Percentiles rank a stretch among this genome's conserved stretches.
These are phyloP conservation scores for Hymenotorrendiella dingleyae DNA, from an alignment of 2,329 filamentous ascomycete species.

Conservation along the genomic window DNA sequence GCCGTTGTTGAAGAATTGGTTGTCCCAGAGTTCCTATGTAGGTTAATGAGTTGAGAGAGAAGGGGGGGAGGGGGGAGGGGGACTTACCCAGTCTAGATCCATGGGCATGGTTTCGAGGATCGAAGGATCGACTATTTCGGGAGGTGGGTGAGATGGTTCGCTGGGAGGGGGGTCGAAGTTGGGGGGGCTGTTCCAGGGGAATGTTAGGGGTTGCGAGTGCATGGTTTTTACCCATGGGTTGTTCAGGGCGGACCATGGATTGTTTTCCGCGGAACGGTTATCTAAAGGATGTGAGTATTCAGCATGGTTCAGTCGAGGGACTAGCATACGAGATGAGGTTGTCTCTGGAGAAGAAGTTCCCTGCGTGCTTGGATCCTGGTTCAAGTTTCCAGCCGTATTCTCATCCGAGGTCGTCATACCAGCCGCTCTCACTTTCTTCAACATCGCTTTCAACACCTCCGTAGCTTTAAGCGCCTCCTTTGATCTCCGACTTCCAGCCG, in stretches of 20 bases:
- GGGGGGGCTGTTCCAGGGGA: background rate
- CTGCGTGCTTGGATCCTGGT: too few species aligned
- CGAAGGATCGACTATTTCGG: background rate
- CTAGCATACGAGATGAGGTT: too few species aligned
- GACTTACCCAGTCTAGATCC: slow-evolving; percentile 19
- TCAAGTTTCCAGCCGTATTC: too few species aligned
- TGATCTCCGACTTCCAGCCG: slow-evolving; percentile 9
- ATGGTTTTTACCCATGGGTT: too few species aligned
- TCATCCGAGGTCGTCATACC: too few species aligned
- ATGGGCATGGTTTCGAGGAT: background rate
- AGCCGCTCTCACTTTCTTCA: slow-evolving; percentile 13
- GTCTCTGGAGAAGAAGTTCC: too few species aligned
- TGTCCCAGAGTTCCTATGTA: slow-evolving; percentile 20
- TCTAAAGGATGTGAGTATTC: too few species aligned
- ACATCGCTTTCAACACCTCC: slow-evolving; percentile 15
- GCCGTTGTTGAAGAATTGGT: slow-evolving; percentile 10
- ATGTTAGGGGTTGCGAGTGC: background rate
- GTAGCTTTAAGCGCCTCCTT: slow-evolving; percentile 21
- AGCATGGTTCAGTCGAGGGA: too few species aligned
- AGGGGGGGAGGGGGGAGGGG: background rate
- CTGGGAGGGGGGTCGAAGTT: background rate
- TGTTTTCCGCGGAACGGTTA: too few species aligned
- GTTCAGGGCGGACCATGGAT: too few species aligned
- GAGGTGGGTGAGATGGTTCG: background rate
- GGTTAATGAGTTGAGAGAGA: too few species aligned